phyloP scores from a whole-genome alignment of 306 rosid species.

The Lotus japonicus region DNA sequence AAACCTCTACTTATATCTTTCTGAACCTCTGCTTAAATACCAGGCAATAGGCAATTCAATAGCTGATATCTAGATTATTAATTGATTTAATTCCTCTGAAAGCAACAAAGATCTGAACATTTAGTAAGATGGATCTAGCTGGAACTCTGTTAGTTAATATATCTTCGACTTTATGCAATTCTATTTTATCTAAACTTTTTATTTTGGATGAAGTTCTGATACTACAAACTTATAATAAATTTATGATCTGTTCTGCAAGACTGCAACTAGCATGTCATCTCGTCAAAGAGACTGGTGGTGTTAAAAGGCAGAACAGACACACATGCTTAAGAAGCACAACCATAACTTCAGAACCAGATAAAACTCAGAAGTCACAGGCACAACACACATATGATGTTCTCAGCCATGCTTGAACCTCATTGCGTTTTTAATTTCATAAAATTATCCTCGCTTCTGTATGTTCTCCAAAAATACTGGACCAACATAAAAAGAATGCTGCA shows the following conservation, averaged over 20 bases:
- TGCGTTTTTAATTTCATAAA: too few relatives aligned
- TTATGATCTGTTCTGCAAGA: not conserved
- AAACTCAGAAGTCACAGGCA: not conserved
- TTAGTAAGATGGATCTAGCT: not conserved
- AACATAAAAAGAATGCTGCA: too few relatives aligned
- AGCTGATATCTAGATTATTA: too few relatives aligned
- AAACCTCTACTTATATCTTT: not conserved
- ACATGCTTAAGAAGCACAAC: not conserved
- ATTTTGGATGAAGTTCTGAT: not conserved
- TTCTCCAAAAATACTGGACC: too few relatives aligned
- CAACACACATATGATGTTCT: too few relatives aligned
- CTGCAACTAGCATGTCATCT: not conserved
- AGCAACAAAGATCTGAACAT: not conserved
- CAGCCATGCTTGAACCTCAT: too few relatives aligned
- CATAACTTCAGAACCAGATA: not conserved
- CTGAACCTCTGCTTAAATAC: not conserved
- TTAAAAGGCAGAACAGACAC: not conserved
- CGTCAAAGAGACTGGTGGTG: not conserved
- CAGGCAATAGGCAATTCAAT: too few relatives aligned
- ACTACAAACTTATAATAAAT: not conserved
- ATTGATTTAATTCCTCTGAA: not conserved
- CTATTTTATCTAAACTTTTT: not conserved
- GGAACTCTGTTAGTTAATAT: not conserved
- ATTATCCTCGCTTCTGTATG: too few relatives aligned
- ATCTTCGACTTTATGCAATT: not conserved